phyloP scores from a whole-genome alignment of 2,329 filamentous ascomycete species.

The Colletotrichum musae region DNA sequence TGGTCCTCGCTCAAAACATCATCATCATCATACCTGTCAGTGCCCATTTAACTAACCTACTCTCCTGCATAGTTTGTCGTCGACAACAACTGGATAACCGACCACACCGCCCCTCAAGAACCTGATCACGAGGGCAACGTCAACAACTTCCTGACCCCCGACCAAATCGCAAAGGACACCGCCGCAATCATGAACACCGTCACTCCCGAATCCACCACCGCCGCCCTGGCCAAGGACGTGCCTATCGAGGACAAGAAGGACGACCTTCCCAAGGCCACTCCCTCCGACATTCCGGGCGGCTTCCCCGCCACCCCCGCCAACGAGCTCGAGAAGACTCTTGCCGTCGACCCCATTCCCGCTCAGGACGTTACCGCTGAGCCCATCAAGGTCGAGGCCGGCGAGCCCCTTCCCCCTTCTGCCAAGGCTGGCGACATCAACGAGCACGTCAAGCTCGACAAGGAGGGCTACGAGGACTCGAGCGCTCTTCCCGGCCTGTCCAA shows the following conservation, averaged over 20 bases:
- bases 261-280: constrained; percentile 43
- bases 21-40: constrained; percentile 22
- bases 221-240: constrained; percentile 73
- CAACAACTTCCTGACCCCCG: constrained; percentile 90
- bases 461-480: constrained; percentile 87
- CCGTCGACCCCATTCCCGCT: constrained; percentile 74
- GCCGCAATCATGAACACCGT: constrained; percentile 75
- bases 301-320: constrained; percentile 78
- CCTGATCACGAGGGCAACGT: constrained; percentile 86
- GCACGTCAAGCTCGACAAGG: constrained; percentile 84
- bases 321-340: constrained; percentile 67
- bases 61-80: constrained; percentile 83
- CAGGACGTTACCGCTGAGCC: constrained; percentile 81
- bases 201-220: constrained; percentile 79
- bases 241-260: constrained; percentile 46
- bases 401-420: constrained; percentile 81
- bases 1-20: constrained; percentile 37
- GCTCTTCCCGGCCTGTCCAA: constrained; percentile 69
- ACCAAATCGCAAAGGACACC: constrained; percentile 72
- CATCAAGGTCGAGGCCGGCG: constrained; percentile 82
- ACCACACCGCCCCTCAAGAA: constrained; percentile 85
- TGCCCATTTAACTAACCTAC: constrained; percentile 36
- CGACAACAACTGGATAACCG: constrained; percentile 90
- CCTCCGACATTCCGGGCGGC: constrained; percentile 58
- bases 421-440: constrained; percentile 77